phyloP scores from a whole-genome alignment of 805 yeast species.

The Jamesozyma hellenica region DNA sequence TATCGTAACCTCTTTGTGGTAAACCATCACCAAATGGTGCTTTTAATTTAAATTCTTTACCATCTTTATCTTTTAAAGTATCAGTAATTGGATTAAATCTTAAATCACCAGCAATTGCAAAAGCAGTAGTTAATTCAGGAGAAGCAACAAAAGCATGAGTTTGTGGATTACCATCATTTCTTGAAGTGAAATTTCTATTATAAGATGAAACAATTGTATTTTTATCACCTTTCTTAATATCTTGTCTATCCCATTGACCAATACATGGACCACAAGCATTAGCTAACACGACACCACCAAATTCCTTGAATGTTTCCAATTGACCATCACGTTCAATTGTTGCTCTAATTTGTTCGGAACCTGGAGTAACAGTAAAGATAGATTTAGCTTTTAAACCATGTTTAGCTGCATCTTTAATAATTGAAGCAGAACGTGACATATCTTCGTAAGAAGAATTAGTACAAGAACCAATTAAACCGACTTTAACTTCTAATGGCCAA shows the following conservation, averaged over 20 bases:
- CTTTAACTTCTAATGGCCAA: constrained; percentile 91
- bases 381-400: constrained; percentile 90
- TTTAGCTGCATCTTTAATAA: constrained; percentile 79
- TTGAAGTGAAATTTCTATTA: constrained; percentile 96
- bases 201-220: constrained; percentile 95
- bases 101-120: constrained; percentile 92
- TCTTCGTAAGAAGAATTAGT: constrained; percentile 98
- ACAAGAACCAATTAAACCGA: constrained; percentile 96
- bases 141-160: constrained; percentile 96
- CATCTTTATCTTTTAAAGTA: constrained; percentile 75
- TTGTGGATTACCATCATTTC: constrained; percentile 97
- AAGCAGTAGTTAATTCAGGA: constrained; percentile 92
- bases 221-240: constrained; percentile 85
- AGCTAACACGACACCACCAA: constrained; percentile 90
- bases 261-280: constrained; percentile 99
- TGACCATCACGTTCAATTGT: constrained; percentile 95
- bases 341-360: constrained; percentile 97
- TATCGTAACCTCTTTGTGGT: constrained; percentile 81
- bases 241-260: constrained; percentile 97
- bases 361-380: constrained; percentile 90
- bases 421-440: constrained; percentile 92
- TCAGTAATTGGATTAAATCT: constrained; percentile 94
- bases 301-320: constrained; percentile 75
- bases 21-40: constrained; percentile 88
- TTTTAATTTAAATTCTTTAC: constrained; percentile 78